Conservation (phyloP, 768 basidiomycete genomes). For the Amanita fuliginea region DNA sequence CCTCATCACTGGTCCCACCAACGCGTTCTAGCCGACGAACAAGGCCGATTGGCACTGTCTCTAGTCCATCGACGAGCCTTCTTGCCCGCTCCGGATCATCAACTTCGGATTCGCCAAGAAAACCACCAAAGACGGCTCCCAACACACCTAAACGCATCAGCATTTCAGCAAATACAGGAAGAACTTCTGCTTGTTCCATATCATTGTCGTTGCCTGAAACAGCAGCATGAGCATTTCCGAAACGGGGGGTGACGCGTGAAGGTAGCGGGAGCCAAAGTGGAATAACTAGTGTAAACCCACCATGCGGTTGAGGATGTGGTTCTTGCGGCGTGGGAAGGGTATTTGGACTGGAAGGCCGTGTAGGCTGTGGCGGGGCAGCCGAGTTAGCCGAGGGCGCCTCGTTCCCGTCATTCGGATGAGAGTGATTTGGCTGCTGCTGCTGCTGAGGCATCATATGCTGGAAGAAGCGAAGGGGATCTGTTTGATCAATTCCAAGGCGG, state of each 20-base stretch:
- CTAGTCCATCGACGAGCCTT: conserved; percentile 50
- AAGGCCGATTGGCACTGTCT: conserved; percentile 55
- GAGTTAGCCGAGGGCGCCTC: neutral
- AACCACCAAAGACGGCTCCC: conserved; percentile 12
- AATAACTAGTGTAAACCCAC: conserved; percentile 4
- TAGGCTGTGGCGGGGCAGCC: neutral
- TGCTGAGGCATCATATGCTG: conserved; percentile 9
- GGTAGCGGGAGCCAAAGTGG: neutral
- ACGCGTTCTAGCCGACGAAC: conserved; percentile 53
- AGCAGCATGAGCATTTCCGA: conserved; percentile 1
- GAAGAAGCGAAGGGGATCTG: conserved; percentile 11
- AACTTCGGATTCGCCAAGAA: conserved; percentile 21
- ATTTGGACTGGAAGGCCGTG: neutral
- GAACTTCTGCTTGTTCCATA: neutral
- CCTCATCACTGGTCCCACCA: conserved; percentile 21
- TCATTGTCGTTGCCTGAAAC: conserved; percentile 4
- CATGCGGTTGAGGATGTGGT: neutral
- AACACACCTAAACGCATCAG: conserved; percentile 12
- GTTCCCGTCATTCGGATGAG: neutral
- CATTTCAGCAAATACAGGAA: conserved; percentile 7
- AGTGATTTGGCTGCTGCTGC: neutral
- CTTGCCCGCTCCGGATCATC: conserved; percentile 64
- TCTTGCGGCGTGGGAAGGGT: neutral
- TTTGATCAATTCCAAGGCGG: conserved; percentile 6
- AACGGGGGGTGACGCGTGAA: neutral